phyloP scores from a whole-genome alignment of 208 protist species.

The Leishmania guyanensis region DNA sequence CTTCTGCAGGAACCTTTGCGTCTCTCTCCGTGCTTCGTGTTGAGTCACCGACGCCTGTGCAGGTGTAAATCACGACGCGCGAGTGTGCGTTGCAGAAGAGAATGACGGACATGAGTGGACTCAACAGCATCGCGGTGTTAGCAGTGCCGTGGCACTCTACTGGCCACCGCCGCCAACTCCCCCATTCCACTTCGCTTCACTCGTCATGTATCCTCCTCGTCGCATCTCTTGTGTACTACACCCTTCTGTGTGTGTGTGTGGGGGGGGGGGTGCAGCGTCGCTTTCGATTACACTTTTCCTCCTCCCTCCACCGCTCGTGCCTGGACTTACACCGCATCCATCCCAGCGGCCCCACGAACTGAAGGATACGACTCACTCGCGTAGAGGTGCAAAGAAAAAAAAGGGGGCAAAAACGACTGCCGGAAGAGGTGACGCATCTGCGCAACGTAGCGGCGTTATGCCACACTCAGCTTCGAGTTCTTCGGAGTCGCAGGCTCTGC shows the following conservation, averaged over 20 bases:
- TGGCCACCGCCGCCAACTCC: neutral
- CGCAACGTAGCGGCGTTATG: neutral
- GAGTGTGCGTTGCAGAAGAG: neutral
- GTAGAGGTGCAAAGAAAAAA: neutral
- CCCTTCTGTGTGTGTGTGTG: neutral
- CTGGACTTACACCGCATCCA: neutral
- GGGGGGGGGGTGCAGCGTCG: neutral
- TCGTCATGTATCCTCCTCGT: neutral
- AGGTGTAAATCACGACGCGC: neutral
- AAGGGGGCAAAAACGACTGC: neutral
- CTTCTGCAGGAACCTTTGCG: neutral
- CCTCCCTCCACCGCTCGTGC: no score
- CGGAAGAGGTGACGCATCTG: neutral
- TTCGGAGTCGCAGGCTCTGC: slow-evolving; percentile 6
- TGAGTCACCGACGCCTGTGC: neutral
- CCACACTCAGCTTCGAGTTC: slow-evolving; percentile 4
- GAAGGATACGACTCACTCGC: neutral
- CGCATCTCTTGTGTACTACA: neutral
- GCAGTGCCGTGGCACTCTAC: neutral
- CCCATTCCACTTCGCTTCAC: neutral
- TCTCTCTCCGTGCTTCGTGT: neutral
- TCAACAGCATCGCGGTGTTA: neutral
- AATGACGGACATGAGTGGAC: neutral
- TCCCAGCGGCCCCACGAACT: neutral
- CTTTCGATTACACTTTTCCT: neutral